Evolutionary conservation across 768 basidiomycete genomes (phyloP).

Genomic region (Boletus insuetus): DNA sequence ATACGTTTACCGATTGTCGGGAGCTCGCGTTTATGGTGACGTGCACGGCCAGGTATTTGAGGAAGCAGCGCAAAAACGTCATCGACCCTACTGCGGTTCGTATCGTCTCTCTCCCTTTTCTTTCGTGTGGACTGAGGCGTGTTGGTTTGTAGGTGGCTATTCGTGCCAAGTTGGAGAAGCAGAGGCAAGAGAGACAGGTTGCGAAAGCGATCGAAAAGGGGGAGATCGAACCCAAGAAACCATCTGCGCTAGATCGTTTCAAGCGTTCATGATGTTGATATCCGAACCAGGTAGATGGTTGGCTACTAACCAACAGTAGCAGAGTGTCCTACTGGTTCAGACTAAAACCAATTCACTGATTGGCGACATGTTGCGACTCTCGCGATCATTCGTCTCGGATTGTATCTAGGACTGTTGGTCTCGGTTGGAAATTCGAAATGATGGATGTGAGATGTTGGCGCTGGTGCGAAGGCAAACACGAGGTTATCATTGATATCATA

Average conservation of each 20-base stretch:
- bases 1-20: background rate
- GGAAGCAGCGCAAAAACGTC: constrained; percentile 94
- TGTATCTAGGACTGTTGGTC: background rate
- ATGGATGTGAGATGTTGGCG: too few relatives aligned
- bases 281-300: background rate
- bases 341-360: too few relatives aligned
- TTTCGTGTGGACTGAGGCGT: background rate
- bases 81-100: constrained; percentile 77
- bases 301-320: too few relatives aligned
- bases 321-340: too few relatives aligned
- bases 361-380: background rate
- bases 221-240: constrained; percentile 26
- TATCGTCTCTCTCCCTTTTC: background rate
- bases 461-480: background rate
- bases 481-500: background rate
- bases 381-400: background rate
- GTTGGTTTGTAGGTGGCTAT: constrained; percentile 46
- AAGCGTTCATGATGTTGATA: constrained; percentile 19
- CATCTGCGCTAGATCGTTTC: constrained; percentile 38
- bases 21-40: background rate
- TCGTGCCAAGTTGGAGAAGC: constrained; percentile 62
- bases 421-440: too few relatives aligned
- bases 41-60: constrained; percentile 48
- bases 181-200: constrained; percentile 43
- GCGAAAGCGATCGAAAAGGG: constrained; percentile 36